These are phyloP conservation scores for Nematocida sp. DNA, from an alignment of 371 early-diverging fungal genomes.

Conservation along the genomic window DNA sequence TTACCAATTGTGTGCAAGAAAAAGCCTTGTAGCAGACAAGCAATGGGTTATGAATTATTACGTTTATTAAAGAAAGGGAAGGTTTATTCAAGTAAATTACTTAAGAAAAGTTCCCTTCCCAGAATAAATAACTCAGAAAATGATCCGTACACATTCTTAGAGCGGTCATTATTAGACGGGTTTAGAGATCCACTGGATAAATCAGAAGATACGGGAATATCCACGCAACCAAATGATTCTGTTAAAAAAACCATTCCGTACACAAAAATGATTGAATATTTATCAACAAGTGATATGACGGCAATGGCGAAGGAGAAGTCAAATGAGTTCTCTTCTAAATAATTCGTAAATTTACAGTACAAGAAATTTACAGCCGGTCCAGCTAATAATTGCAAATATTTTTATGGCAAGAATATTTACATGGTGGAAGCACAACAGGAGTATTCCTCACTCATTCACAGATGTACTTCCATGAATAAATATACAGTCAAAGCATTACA, in stretches of 20 bases:
- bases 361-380: too few relatives aligned
- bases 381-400: conserved; percentile 4
- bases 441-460: conserved; percentile 23
- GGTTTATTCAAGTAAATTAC: not conserved
- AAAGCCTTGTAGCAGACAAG: not conserved
- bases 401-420: conserved; percentile 23
- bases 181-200: conserved; percentile 11
- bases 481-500: conserved; percentile 37
- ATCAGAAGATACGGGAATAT: too few relatives aligned
- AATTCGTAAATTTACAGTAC: too few relatives aligned
- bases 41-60: not conserved
- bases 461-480: conserved; percentile 23
- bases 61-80: not conserved
- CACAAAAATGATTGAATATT: conserved; percentile 12
- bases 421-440: conserved; percentile 29
- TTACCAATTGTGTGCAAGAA: not conserved
- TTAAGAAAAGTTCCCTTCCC: not conserved
- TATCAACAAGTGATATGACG: not conserved
- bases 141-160: not conserved
- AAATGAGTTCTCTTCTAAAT: too few relatives aligned
- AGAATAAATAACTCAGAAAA: not conserved
- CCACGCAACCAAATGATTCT: not conserved
- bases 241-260: not conserved
- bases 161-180: conserved; percentile 2
- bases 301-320: not conserved